Evolutionary conservation across 257 asterid species (phyloP).

Genomic region (Avicennia marina): DNA sequence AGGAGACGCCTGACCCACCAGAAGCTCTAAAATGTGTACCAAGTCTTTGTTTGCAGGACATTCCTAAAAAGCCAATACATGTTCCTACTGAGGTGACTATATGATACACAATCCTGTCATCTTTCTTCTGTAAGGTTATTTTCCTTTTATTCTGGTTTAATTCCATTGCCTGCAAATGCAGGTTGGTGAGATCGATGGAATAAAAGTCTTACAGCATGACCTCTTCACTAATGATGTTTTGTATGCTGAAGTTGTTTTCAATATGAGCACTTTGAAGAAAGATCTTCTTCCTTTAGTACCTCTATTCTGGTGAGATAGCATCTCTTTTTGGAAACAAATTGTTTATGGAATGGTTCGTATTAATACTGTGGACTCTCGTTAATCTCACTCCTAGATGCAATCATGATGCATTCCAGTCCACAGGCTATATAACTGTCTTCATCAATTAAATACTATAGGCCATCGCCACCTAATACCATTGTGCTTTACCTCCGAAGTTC

Average conservation of each 20-base stretch:
- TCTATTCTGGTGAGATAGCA: constrained; percentile 81
- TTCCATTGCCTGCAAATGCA: constrained; percentile 30
- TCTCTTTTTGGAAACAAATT: background rate
- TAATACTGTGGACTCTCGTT: too few relatives aligned
- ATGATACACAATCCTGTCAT: constrained; percentile 12
- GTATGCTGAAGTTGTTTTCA: constrained; percentile 92
- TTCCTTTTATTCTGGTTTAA: constrained; percentile 13
- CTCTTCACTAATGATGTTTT: constrained; percentile 97
- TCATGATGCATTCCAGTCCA: too few relatives aligned
- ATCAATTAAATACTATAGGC: too few relatives aligned
- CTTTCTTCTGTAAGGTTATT: constrained; percentile 11
- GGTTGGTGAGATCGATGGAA: constrained; percentile 81
- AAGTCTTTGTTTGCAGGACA: constrained; percentile 79
- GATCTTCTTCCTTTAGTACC: constrained; percentile 96
- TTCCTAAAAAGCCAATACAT: constrained; percentile 73
- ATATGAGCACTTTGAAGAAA: constrained; percentile 81
- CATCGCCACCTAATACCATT: too few relatives aligned
- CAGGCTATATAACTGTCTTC: too few relatives aligned
- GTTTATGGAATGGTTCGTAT: too few relatives aligned
- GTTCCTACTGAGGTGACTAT: constrained; percentile 81
- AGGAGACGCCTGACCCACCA: constrained; percentile 98
- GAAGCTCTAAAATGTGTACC: constrained; percentile 94
- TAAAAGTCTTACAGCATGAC: constrained; percentile 71
- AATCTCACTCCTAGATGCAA: too few relatives aligned
- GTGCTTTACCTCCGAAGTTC: too few relatives aligned